Evolutionary conservation across 441 rosid genomes (phyloP), one percentile per base, ranked within the genome.

Genomic region (Adansonia madagascariensis): DNA sequence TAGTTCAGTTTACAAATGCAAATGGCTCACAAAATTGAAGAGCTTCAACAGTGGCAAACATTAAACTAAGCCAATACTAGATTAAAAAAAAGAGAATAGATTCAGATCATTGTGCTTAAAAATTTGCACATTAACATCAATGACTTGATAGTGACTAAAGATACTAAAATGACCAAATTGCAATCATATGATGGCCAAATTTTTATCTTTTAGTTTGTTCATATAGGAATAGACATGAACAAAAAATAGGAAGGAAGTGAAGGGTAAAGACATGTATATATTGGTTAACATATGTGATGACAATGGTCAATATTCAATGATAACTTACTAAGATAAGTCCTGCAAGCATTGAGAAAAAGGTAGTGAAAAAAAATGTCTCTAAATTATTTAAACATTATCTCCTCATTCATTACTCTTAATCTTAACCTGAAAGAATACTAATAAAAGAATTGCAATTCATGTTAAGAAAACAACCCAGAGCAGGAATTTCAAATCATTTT

Each of bases 351-450:
- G 56, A 22, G 18, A 20, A 68, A 46, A 68, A 1, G 15, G 70
- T 41, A 46, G 11, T 20, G 11, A 67, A 46, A 46, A 24, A 4
- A 66, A 66, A 66, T 43, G 53, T 11, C 31, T 10, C 31, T 44
- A 7, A 44, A 46, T 35, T 35, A 35, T 20, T 46, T 47, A 55
- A 17, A 47, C 18, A 68, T 22, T 3, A 66, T 43, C 52, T 47
- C 57, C 57, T 47, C 73, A 47, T 68, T 22, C 57, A 24, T 47
- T 47, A 68, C 41, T 68, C 70, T 68, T 35, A 35, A 35, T 35
- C 41, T 35, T 46, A 68, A 66, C 71, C 71, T 43, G 15, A 27
- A 6, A 0, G 39, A 24, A 41, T n/a, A 65, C n/a, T 8, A n/a
- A 65, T 17, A n/a, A 66, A 67, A 67, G 72, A 67, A 46, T 20